A percentile compares a stretch with the other conserved stretches of the same genome.
Evolutionary conservation across 192 early-diverging fungal genomes (phyloP).

Genomic region (Rhizophagus clarus): DNA sequence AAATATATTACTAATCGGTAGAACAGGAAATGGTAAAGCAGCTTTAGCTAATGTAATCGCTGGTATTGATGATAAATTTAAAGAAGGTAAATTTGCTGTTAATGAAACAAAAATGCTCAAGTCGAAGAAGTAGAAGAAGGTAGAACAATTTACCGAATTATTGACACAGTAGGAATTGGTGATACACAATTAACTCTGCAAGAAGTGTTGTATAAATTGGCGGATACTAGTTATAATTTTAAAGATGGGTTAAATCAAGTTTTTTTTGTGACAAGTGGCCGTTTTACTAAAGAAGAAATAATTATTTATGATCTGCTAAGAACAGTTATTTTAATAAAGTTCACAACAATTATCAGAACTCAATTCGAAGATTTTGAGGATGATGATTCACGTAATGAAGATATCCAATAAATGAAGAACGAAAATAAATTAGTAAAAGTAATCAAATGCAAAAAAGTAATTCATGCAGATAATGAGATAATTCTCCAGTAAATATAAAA

Average conservation of each 20-base stretch:
- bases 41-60: too few species aligned
- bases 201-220: not conserved
- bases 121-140: not conserved
- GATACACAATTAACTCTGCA: not conserved
- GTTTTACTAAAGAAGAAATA: not conserved
- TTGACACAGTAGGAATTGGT: not conserved
- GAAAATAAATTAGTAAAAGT: not conserved
- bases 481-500: not conserved
- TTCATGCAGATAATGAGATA: not conserved
- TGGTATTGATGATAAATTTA: too few species aligned
- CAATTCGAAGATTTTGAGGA: not conserved
- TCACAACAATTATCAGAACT: not conserved
- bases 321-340: not conserved
- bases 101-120: too few species aligned
- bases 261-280: not conserved
- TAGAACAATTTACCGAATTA: not conserved
- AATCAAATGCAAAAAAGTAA: not conserved
- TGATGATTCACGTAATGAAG: not conserved
- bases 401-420: not conserved
- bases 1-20: too few species aligned
- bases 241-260: not conserved
- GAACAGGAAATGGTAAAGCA: too few species aligned
- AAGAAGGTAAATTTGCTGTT: too few species aligned
- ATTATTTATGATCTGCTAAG: not conserved
- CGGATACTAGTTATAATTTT: not conserved